Evolutionary conservation across 2,329 filamentous ascomycete genomes (phyloP).

Genomic region (Sporothrix globosa): DNA sequence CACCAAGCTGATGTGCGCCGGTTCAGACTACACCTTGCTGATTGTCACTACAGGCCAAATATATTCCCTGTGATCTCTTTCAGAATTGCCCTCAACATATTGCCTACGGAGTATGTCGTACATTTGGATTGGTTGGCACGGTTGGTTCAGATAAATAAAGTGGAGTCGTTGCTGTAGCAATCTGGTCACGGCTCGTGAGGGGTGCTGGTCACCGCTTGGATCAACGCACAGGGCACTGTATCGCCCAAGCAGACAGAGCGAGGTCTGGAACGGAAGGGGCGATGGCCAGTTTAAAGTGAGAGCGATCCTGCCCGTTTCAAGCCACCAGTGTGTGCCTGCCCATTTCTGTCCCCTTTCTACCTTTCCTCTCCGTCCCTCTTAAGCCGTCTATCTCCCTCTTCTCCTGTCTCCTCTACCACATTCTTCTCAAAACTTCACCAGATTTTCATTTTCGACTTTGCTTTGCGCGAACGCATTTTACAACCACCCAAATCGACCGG

Average conservation of each 20-base stretch:
- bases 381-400: not conserved
- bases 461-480: not conserved
- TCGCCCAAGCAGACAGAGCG: conserved; percentile 16
- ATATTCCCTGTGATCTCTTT: not conserved
- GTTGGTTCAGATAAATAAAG: conserved; percentile 22
- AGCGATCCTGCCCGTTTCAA: conserved; percentile 19
- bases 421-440: conserved; percentile 19
- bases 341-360: not conserved
- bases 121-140: too few species aligned
- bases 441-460: not conserved
- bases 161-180: conserved; percentile 34
- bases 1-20: not conserved
- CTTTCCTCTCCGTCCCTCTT: not conserved
- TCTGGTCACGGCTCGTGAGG: not conserved
- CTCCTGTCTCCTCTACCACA: not conserved
- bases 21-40: too few species aligned
- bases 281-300: not conserved
- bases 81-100: not conserved
- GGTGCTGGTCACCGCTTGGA: conserved; percentile 16
- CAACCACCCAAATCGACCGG: not conserved
- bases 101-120: too few species aligned
- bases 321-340: conserved; percentile 1
- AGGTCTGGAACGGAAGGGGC: not conserved
- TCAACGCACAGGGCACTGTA: conserved; percentile 23
- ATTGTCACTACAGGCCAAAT: not conserved